Percentiles rank a stretch among this genome's conserved stretches.
Evolutionary conservation across 2,329 filamentous ascomycete species (phyloP).

Genomic region (Talaromyces islandicus): DNA sequence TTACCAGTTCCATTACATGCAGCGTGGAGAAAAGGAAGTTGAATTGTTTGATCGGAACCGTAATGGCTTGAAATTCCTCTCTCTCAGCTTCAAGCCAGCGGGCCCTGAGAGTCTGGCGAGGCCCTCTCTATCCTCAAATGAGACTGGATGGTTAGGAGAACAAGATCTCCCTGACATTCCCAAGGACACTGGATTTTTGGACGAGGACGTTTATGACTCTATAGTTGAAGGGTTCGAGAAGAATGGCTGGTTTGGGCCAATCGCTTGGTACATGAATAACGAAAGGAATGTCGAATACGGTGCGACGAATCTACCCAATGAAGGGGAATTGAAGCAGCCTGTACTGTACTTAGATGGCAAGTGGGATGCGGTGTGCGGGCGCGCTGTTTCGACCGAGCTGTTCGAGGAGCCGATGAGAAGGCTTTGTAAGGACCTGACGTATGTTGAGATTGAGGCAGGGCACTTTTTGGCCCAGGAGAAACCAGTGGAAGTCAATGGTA

Average conservation of each 20-base stretch:
- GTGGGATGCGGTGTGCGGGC: neutral
- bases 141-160: neutral
- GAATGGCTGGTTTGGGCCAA: neutral
- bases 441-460: neutral
- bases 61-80: neutral
- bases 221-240: neutral
- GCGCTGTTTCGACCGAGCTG: neutral
- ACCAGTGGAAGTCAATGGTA: neutral
- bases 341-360: neutral
- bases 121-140: neutral
- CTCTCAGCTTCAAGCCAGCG: neutral
- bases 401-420: neutral
- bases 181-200: neutral
- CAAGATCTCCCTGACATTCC: neutral
- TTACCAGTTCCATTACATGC: neutral
- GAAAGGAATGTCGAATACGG: neutral
- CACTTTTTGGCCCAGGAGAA: neutral
- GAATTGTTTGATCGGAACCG: neutral
- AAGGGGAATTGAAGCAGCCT: neutral
- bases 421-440: neutral
- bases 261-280: neutral
- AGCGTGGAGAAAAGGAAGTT: neutral
- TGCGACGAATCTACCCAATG: neutral
- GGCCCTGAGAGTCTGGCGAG: neutral
- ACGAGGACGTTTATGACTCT: neutral